phyloP scores from a whole-genome alignment of 208 protist species.

The Trypanosomatidae sp. region DNA sequence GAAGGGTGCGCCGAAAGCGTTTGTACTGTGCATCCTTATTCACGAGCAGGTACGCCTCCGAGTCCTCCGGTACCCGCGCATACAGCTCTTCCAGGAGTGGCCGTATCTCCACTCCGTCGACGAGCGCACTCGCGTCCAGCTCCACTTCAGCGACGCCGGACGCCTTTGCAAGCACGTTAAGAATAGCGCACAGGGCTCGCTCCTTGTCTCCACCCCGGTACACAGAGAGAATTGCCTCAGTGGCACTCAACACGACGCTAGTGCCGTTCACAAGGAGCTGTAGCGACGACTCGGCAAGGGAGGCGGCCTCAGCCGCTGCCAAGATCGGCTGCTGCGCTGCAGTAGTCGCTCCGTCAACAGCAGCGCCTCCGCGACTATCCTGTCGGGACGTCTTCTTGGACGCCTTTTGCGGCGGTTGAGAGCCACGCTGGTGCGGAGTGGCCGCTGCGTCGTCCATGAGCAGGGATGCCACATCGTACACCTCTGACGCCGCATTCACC shows the following conservation, averaged over 20 bases:
- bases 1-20: conserved; percentile 56
- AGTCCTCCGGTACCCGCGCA: conserved; percentile 64
- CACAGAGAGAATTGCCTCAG: conserved; percentile 47
- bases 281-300: conserved; percentile 48
- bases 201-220: conserved; percentile 44
- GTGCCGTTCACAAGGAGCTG: conserved; percentile 47
- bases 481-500: not conserved
- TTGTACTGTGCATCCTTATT: conserved; percentile 79
- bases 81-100: conserved; percentile 87
- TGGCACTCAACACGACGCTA: conserved; percentile 27
- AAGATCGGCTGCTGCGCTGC: conserved; percentile 10
- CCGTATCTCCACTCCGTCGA: conserved; percentile 59
- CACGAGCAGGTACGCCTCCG: conserved; percentile 70
- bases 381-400: conserved; percentile 15
- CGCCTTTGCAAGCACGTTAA: conserved; percentile 76
- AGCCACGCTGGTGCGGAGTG: not conserved
- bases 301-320: conserved; percentile 27
- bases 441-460: conserved; percentile 25
- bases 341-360: not conserved
- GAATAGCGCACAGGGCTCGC: conserved; percentile 56
- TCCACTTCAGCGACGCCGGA: conserved; percentile 76
- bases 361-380: conserved; percentile 6
- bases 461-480: conserved; percentile 31
- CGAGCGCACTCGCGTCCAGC: conserved; percentile 55
- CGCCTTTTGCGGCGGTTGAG: conserved; percentile 11